Base-by-base conservation (phyloP, 1,284 basidiomycete genomes). In the Sporisorium sorghi region DNA sequence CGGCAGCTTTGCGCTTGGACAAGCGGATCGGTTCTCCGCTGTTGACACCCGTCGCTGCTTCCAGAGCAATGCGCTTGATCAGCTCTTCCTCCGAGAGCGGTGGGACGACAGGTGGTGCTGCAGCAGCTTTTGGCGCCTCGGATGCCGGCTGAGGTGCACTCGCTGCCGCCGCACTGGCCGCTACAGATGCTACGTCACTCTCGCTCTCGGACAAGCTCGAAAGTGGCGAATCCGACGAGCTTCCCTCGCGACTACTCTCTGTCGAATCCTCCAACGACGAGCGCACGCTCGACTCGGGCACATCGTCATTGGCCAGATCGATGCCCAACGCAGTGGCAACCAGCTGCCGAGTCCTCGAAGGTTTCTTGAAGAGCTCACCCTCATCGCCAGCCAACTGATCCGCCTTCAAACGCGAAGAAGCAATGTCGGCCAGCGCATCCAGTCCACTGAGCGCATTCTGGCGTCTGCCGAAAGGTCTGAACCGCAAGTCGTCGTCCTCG, bases 391-490 rank as follows among this genome's bases (percentile, higher is more conserved):
- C 54, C 39, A 67, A 23, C 9, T 47, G 28, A 12, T 70, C 63
- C 21, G 46, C 51, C 15, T 48, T 48, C 30, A 75, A 19, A 15
- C 73, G 54, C 9, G 73, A 53, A 17, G 60, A 32, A 10, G 73
- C 73, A 19, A 75, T 71, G 21, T 75, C 73, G 0, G 73, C 73
- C 8, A 75, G 40, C 17, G 73, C 46, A 26, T 75, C 73, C n/a
- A 75, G 64, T 0, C 73, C 73, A 3, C 46, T 57, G 9, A 61
- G 50, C 26, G 68, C 54, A 56, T 71, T 58, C 6, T 65, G 42
- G n/a, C 73, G 57, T 26, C 48, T 56, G 1, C 73, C 73, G n/a
- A 71, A 75, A 0, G 73, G 73, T 10, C 73, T 21, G 43, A 64
- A 71, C 7, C 73, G 53, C n/a, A 58, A 46, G 11, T 39, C 47